Percentiles rank a stretch among this genome's conserved stretches.
phyloP scores from a whole-genome alignment of 2,329 filamentous ascomycete genomes.

The Sporothrix luriei region DNA sequence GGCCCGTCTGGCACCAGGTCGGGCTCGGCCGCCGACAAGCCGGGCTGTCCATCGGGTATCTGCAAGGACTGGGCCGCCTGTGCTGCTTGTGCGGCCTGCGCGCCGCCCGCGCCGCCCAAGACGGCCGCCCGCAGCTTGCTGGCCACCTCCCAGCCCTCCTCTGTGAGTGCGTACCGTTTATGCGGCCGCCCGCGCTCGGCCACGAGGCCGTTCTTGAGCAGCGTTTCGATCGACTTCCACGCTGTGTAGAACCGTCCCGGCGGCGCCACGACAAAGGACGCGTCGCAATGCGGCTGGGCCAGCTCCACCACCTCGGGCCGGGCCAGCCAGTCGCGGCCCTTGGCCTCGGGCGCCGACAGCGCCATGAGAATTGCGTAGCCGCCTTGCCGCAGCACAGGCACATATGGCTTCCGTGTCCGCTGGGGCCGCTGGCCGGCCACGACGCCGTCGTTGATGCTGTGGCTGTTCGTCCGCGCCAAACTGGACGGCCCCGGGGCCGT shows the following conservation, averaged over 20 bases:
- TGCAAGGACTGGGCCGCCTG: neutral
- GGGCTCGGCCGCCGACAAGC: neutral
- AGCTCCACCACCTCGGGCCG: conserved; percentile 69
- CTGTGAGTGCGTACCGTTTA: conserved; percentile 70
- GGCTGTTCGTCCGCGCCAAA: neutral
- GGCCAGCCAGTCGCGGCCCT: conserved; percentile 60
- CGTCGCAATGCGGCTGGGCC: conserved; percentile 71
- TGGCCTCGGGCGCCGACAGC: conserved; percentile 61
- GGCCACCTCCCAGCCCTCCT: conserved; percentile 77
- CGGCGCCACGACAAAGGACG: conserved; percentile 69
- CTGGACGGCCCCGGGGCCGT: conserved; percentile 32
- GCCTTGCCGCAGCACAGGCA: conserved; percentile 72
- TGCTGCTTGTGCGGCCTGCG: neutral
- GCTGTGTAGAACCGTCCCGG: conserved; percentile 74
- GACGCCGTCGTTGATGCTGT: neutral
- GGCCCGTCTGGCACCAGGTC: conserved; percentile 31
- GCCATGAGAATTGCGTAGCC: conserved; percentile 72
- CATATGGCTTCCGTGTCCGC: conserved; percentile 64
- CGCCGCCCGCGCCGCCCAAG: neutral
- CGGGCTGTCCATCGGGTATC: conserved; percentile 1
- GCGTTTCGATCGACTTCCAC: conserved; percentile 80
- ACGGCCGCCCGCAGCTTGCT: conserved; percentile 60
- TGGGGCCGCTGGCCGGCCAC: conserved; percentile 40
- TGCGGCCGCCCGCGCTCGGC: conserved; percentile 69
- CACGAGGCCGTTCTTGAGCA: conserved; percentile 72